Evolutionary conservation across 306 rosid species (phyloP).

Genomic region (Castanopsis chinensis): DNA sequence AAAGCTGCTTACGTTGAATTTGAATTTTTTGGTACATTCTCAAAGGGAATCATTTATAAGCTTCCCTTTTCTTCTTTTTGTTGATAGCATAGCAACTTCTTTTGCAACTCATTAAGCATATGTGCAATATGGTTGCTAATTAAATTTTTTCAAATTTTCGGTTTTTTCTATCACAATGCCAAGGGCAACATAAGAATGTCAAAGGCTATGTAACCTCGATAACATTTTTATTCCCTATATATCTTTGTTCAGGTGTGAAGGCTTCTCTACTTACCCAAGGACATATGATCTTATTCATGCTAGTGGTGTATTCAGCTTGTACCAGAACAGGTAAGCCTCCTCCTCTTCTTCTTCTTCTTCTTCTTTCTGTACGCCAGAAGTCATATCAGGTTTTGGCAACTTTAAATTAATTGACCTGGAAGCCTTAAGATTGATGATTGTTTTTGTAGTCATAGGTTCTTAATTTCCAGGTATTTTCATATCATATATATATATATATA

Average conservation of each 20-base stretch:
- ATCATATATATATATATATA: too few relatives aligned
- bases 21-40: background rate
- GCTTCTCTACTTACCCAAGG: conserved; percentile 98
- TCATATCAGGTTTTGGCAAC: conserved; percentile 1
- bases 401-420: background rate
- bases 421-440: background rate
- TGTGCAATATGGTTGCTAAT: background rate
- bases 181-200: background rate
- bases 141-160: background rate
- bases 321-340: conserved; percentile 60
- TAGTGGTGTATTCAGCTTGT: conserved; percentile 74
- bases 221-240: conserved; percentile 7
- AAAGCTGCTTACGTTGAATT: background rate
- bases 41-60: background rate
- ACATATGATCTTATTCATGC: conserved; percentile 93
- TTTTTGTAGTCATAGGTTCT: background rate
- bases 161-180: background rate
- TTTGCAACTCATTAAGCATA: background rate
- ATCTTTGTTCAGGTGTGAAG: conserved; percentile 83
- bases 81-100: background rate
- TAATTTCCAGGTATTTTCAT: too few relatives aligned
- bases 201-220: conserved; percentile 2
- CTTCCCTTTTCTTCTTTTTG: too few relatives aligned
- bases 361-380: conserved; percentile 6
- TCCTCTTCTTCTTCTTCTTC: conserved; percentile 22